Conservation (phyloP, 2,329 filamentous ascomycete genomes). For the Monosporascus ibericus region DNA sequence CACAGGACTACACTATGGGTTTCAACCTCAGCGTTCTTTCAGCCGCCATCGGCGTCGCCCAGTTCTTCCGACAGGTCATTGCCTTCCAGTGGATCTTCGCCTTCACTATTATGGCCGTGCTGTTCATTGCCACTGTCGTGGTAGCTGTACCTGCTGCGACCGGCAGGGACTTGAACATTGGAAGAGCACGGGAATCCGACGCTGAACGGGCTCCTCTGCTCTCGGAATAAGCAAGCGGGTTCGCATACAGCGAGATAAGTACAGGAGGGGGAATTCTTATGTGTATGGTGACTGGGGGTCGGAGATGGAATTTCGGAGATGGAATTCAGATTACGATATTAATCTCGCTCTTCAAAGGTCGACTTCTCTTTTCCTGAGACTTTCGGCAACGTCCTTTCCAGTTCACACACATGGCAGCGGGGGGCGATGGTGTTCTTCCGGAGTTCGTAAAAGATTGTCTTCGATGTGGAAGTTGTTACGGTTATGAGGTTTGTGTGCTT, state of each 20-base stretch:
- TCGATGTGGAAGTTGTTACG: neutral
- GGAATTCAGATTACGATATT: neutral
- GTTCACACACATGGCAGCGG: neutral
- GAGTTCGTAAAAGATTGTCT: neutral
- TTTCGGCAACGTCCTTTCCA: neutral
- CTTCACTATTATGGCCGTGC: slow-evolving; percentile 70
- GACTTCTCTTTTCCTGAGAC: neutral
- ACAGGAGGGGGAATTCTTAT: neutral
- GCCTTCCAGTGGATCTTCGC: slow-evolving; percentile 92
- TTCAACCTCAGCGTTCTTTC: slow-evolving; percentile 69
- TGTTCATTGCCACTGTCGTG: slow-evolving; percentile 62
- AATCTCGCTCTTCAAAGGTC: slow-evolving; percentile 1
- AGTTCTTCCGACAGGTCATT: slow-evolving; percentile 66
- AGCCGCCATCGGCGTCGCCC: slow-evolving; percentile 69
- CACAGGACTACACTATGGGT: slow-evolving; percentile 66
- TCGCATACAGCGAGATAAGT: neutral
- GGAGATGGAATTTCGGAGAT: neutral
- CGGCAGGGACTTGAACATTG: slow-evolving; percentile 50
- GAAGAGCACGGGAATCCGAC: slow-evolving; percentile 37
- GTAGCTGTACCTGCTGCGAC: slow-evolving; percentile 60
- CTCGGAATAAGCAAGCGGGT: slow-evolving; percentile 33
- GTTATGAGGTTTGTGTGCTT: neutral
- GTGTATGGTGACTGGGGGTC: neutral
- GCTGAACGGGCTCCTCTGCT: slow-evolving; percentile 58
- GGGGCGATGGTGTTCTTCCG: slow-evolving; percentile 2